A percentile compares a stretch with the other conserved stretches of the same genome.
Evolutionary conservation across 2,329 filamentous ascomycete genomes (phyloP).

Genomic region (Fonsecaea erecta): DNA sequence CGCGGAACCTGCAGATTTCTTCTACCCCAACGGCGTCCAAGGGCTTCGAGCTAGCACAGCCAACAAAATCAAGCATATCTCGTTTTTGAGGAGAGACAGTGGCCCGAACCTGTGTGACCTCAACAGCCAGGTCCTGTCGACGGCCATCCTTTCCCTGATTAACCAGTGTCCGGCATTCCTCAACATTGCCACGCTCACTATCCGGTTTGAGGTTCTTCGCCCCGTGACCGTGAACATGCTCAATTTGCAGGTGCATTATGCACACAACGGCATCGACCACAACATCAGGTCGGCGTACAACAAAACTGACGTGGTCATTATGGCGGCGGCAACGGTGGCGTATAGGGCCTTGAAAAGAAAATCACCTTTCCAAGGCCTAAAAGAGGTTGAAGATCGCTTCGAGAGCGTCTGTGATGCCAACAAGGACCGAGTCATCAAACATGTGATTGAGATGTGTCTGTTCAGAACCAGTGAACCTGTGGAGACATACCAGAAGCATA

Average conservation of each 20-base stretch:
- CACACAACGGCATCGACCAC: neutral
- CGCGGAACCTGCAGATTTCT: slow-evolving; percentile 20
- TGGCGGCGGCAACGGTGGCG: slow-evolving; percentile 20
- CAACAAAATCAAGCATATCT: slow-evolving; percentile 19
- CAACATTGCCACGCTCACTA: slow-evolving; percentile 17
- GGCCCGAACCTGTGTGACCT: neutral
- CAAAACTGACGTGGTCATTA: slow-evolving; percentile 16
- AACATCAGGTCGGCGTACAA: slow-evolving; percentile 17
- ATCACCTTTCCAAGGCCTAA: slow-evolving; percentile 17
- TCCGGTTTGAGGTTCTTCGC: slow-evolving; percentile 27
- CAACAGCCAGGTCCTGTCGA: slow-evolving; percentile 1
- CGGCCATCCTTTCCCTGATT: slow-evolving; percentile 13
- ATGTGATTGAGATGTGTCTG: slow-evolving; percentile 14
- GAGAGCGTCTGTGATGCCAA: neutral
- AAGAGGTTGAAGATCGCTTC: slow-evolving; percentile 1
- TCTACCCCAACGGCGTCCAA: slow-evolving; percentile 22
- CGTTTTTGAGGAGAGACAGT: slow-evolving; percentile 9
- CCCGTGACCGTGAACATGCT: slow-evolving; percentile 11
- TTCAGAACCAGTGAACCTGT: slow-evolving; percentile 2
- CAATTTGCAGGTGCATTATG: slow-evolving; percentile 5
- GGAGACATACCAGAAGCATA: neutral
- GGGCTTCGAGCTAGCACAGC: slow-evolving; percentile 22
- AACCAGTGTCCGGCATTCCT: slow-evolving; percentile 23
- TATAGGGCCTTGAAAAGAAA: slow-evolving; percentile 11
- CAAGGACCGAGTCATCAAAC: neutral